Percentiles rank a stretch among this genome's conserved stretches.
Evolutionary conservation across 2,329 filamentous ascomycete genomes (phyloP).

Genomic region (Cercospora zeae-maydis): DNA sequence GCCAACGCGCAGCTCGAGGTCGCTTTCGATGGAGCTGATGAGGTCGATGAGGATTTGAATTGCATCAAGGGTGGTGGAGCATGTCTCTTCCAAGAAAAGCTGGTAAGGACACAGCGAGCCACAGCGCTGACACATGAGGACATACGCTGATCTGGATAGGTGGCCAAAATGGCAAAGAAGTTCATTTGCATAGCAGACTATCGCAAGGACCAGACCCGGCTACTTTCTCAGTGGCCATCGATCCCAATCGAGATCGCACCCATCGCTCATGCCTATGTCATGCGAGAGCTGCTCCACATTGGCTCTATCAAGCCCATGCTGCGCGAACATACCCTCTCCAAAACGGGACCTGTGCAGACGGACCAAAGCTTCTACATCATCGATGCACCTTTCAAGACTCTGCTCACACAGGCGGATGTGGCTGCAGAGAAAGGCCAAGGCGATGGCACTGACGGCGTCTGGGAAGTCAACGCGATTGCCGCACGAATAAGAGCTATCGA

Average conservation of each 20-base stretch:
- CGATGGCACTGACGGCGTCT: constrained; percentile 55
- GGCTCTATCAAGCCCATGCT: constrained; percentile 70
- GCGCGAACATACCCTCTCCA: constrained; percentile 67
- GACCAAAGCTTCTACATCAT: constrained; percentile 88
- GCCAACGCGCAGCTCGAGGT: constrained; percentile 68
- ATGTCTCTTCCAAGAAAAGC: constrained; percentile 97
- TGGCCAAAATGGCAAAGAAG: constrained; percentile 25
- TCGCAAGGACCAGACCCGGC: constrained; percentile 75
- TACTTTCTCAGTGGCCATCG: constrained; percentile 72
- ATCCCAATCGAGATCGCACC: constrained; percentile 95
- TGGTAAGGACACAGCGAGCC: constrained; percentile 40
- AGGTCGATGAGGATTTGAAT: constrained; percentile 91
- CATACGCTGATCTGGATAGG: not conserved
- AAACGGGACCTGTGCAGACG: constrained; percentile 78
- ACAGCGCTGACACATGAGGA: constrained; percentile 65
- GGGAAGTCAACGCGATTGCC: constrained; percentile 76
- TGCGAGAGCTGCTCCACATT: constrained; percentile 66
- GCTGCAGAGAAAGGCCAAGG: constrained; percentile 36
- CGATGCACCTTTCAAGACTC: constrained; percentile 76
- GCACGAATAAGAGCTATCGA: constrained; percentile 73
- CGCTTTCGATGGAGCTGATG: constrained; percentile 93
- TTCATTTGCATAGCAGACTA: constrained; percentile 60
- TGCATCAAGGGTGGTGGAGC: constrained; percentile 97
- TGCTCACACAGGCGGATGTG: constrained; percentile 63
- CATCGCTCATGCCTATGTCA: constrained; percentile 72